Conservation (phyloP, 192 early-diverging fungal species). For the Umbelopsis sp. region DNA sequence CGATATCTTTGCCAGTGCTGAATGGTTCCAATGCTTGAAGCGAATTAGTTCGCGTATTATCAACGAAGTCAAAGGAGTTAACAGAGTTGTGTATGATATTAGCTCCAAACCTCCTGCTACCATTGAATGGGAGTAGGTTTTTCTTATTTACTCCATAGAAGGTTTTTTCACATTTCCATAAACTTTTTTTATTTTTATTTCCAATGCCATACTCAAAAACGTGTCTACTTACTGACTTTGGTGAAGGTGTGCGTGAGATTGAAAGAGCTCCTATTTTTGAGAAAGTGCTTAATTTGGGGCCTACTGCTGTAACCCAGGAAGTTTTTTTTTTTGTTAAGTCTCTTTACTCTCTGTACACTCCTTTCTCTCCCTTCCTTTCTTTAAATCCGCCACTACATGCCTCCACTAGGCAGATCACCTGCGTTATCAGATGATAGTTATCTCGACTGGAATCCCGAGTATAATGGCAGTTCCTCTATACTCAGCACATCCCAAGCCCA, state of each 20-base stretch:
- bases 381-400: not conserved
- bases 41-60: conserved; percentile 94
- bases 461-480: conserved; percentile 1
- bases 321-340: not conserved
- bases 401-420: conserved; percentile 5
- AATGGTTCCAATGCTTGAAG: conserved; percentile 72
- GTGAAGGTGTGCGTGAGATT: not conserved
- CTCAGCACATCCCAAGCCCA: not conserved
- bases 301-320: not conserved
- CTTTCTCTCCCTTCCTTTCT: not conserved
- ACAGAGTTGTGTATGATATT: conserved; percentile 97
- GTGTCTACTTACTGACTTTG: conserved; percentile 7
- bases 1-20: conserved; percentile 59
- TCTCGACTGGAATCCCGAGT: conserved; percentile 10
- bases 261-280: not conserved
- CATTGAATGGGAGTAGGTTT: conserved; percentile 93
- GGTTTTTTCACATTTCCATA: not conserved
- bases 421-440: conserved; percentile 3
- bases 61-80: conserved; percentile 98
- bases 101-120: conserved; percentile 98
- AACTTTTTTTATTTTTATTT: not conserved
- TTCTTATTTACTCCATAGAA: not conserved
- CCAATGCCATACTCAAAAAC: not conserved
- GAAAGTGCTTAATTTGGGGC: too few relatives aligned
- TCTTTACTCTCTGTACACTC: not conserved